phyloP scores from a whole-genome alignment of 371 early-diverging fungal species.

The Lichtheimia corymbifera region DNA sequence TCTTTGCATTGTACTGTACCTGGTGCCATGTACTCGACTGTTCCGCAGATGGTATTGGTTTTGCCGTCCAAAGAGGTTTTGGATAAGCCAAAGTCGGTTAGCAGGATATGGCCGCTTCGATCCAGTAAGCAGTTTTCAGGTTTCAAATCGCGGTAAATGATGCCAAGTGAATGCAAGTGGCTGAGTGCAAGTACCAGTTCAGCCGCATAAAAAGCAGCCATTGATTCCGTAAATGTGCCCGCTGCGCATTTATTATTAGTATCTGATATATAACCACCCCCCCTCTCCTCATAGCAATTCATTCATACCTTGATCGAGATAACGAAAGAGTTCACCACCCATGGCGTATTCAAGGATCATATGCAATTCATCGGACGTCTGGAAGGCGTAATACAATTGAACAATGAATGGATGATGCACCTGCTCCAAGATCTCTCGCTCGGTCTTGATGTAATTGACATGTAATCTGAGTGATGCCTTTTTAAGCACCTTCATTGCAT shows the following conservation, averaged over 20 bases:
- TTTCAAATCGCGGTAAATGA: conserved; percentile 89
- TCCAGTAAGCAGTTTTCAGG: conserved; percentile 90
- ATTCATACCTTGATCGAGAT: conserved; percentile 59
- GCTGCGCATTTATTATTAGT: conserved; percentile 45
- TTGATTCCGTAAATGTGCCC: conserved; percentile 76
- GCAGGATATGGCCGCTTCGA: conserved; percentile 76
- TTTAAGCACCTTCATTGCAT: conserved; percentile 93
- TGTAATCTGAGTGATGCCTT: conserved; percentile 81
- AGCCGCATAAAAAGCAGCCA: conserved; percentile 82
- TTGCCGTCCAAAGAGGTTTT: conserved; percentile 68
- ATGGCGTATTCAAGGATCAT: conserved; percentile 96
- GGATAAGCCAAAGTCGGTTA: conserved; percentile 92
- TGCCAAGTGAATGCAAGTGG: conserved; percentile 82
- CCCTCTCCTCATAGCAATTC: background rate
- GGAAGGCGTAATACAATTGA: conserved; percentile 92
- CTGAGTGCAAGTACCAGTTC: conserved; percentile 86
- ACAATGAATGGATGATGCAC: conserved; percentile 93
- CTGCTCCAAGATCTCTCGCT: conserved; percentile 75
- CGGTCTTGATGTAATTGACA: conserved; percentile 74
- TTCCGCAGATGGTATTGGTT: conserved; percentile 92
- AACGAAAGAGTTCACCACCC: conserved; percentile 98
- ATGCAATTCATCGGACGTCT: conserved; percentile 87
- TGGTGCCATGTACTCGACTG: conserved; percentile 80
- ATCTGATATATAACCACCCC: background rate
- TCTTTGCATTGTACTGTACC: conserved; percentile 14